phyloP scores from a whole-genome alignment of 2,329 filamentous ascomycete genomes.

The Xylariaceae sp. region DNA sequence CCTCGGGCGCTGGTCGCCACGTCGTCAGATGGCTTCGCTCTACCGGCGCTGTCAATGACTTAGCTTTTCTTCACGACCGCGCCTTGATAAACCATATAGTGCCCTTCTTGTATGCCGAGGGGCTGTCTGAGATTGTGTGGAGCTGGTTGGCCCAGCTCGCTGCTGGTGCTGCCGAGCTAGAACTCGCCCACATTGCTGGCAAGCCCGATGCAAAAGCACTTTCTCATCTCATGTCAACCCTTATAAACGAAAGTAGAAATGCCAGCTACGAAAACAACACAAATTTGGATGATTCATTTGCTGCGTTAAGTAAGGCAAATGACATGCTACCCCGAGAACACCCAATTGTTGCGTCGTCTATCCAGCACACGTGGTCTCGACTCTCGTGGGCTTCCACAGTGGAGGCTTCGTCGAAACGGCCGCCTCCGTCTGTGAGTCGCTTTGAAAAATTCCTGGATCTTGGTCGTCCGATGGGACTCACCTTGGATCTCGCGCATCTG shows the following conservation, averaged over 20 bases:
- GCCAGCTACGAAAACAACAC: constrained; percentile 29
- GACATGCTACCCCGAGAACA: constrained; percentile 36
- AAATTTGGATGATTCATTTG: constrained; percentile 49
- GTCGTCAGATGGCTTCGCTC: constrained; percentile 53
- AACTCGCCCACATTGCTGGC: constrained; percentile 18
- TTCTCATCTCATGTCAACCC: constrained; percentile 36
- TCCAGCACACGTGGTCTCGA: constrained; percentile 42
- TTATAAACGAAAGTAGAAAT: constrained; percentile 31
- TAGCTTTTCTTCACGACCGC: constrained; percentile 42
- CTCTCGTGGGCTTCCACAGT: constrained; percentile 53
- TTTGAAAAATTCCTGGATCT: constrained; percentile 52
- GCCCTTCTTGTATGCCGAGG: constrained; percentile 51
- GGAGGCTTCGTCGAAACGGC: constrained; percentile 41
- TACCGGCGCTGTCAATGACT: constrained; percentile 43
- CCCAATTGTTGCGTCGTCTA: constrained; percentile 32
- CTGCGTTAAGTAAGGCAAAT: constrained; percentile 44
- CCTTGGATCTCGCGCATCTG: constrained; percentile 50
- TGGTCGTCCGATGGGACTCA: constrained; percentile 37
- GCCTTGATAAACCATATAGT: constrained; percentile 39
- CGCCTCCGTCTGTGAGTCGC: constrained; percentile 42
- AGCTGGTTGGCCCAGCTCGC: constrained; percentile 45
- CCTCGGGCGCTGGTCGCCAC: constrained; percentile 43
- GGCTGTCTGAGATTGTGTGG: constrained; percentile 49
- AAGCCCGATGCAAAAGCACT: constrained; percentile 27
- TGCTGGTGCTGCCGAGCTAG: constrained; percentile 12